Base-by-base conservation (phyloP, 2,329 filamentous ascomycete species). In the Knoxdaviesia proteae region DNA sequence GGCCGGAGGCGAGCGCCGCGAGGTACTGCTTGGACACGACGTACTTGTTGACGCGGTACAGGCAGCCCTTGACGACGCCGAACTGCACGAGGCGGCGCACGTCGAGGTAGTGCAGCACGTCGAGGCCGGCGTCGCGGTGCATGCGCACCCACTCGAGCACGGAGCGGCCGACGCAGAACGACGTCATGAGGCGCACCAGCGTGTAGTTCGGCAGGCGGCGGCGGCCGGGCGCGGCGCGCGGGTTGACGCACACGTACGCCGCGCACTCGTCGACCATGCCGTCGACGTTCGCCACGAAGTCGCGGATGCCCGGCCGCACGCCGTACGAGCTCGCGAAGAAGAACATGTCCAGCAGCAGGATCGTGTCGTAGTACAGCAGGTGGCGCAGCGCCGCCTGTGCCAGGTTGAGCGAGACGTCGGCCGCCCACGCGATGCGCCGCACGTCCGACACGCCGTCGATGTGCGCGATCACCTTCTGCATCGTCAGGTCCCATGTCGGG, bases 361-460 rank as follows among this genome's bases (percentile, higher is more conserved):
- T 72, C 52, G 84, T 88, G 54, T 88, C 84, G 59, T 96, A 94
- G 64, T 92, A 93, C 31, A 96, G 69, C 7, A 98, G 69, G 56
- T 96, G 88, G 48, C 83, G 78, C 45, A 96, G 71, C 6, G 86
- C 87, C 42, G 84, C 79, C 53, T 84, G 82, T 44, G 87, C 84
- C 30, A 98, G 74, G 41, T 81, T 80, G 40, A 93, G 71, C 46
- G 92, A 86, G 7, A 90, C 84, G 53, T 93, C 83, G 39, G 88
- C 84, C 30, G 81, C 69, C 49, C 80, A 74, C 9, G 90, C 80
- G 52, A 98, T 93, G 50, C 82, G 80, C 32, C 84, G 77, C 44
- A 96, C 79, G 55, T 87, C 84, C 53, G 84, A 84, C 47, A 94
- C 78, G 45, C 90, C 90, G 57, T 98, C 84, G 54, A 98, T 84